Conservation (phyloP, 108 stramenopile species). For the Ochromonas danica region DNA sequence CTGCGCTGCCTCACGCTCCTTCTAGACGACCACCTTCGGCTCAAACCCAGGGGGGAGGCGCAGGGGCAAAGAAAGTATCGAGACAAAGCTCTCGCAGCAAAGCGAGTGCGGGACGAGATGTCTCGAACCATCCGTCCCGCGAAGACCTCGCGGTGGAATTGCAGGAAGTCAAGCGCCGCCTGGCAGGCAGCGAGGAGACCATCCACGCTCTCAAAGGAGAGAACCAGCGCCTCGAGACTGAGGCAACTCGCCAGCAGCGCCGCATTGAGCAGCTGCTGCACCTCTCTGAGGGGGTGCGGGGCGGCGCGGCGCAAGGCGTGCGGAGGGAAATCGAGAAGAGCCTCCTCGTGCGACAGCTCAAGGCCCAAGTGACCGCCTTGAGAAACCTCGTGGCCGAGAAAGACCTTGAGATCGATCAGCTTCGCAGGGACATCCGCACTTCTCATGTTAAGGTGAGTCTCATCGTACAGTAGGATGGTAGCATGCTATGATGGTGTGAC, state of each 20-base stretch:
- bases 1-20: too few species aligned
- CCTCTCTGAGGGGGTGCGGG: background rate
- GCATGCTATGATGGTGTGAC: too few species aligned
- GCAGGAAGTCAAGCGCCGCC: background rate
- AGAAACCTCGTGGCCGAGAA: slow-evolving; percentile 10
- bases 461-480: too few species aligned
- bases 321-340: slow-evolving; percentile 29
- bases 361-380: slow-evolving; percentile 4
- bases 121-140: too few species aligned
- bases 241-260: background rate
- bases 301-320: background rate
- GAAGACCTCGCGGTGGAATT: background rate
- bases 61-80: too few species aligned
- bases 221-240: background rate
- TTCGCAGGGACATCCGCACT: background rate
- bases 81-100: too few species aligned
- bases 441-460: too few species aligned
- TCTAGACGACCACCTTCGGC: too few species aligned
- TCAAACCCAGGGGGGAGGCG: too few species aligned
- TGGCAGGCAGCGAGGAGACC: background rate
- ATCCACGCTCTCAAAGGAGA: background rate
- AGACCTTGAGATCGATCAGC: slow-evolving; percentile 8
- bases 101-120: too few species aligned
- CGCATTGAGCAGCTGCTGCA: slow-evolving; percentile 6
- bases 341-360: slow-evolving; percentile 28